These are phyloP conservation scores for Amylostereum chailletii DNA, from an alignment of 1,284 basidiomycete species.

Conservation along the genomic window DNA sequence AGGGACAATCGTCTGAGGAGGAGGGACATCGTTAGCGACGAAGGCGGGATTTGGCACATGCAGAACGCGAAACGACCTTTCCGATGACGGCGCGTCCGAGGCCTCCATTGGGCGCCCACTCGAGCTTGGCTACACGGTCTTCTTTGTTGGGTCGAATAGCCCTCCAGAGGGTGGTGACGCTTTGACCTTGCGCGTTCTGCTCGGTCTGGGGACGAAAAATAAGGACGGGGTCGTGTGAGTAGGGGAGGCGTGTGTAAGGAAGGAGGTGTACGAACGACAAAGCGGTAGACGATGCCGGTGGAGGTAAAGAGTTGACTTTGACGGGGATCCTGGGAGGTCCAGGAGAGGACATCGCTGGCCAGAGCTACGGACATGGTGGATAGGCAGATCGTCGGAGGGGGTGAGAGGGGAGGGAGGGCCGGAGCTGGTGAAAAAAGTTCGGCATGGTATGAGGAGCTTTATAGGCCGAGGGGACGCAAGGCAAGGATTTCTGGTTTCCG, in stretches of 20 bases:
- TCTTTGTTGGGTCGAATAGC: slow-evolving; percentile 72
- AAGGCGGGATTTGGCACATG: slow-evolving; percentile 9
- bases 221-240: slow-evolving; percentile 13
- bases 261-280: slow-evolving; percentile 42
- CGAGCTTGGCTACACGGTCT: slow-evolving; percentile 76
- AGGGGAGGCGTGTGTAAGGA: slow-evolving; percentile 9
- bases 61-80: slow-evolving; percentile 42
- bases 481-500: slow-evolving; percentile 32
- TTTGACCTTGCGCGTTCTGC: slow-evolving; percentile 50
- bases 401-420: slow-evolving; percentile 13
- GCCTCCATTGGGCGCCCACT: slow-evolving; percentile 72
- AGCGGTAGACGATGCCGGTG: slow-evolving; percentile 74
- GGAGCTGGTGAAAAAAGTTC: slow-evolving; percentile 15
- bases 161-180: slow-evolving; percentile 67
- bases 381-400: slow-evolving; percentile 13
- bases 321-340: slow-evolving; percentile 78
- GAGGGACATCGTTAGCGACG: slow-evolving; percentile 6
- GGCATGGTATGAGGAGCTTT: slow-evolving; percentile 22
- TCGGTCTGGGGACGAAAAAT: slow-evolving; percentile 41
- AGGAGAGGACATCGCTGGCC: slow-evolving; percentile 63
- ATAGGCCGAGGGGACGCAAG: slow-evolving; percentile 19
- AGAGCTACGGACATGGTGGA: slow-evolving; percentile 40
- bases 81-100: slow-evolving; percentile 77
- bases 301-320: slow-evolving; percentile 74
- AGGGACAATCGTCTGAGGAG: slow-evolving; percentile 53